Evolutionary conservation across 805 yeast species (phyloP).

Genomic region (Tetrapisispora namnaoensis): DNA sequence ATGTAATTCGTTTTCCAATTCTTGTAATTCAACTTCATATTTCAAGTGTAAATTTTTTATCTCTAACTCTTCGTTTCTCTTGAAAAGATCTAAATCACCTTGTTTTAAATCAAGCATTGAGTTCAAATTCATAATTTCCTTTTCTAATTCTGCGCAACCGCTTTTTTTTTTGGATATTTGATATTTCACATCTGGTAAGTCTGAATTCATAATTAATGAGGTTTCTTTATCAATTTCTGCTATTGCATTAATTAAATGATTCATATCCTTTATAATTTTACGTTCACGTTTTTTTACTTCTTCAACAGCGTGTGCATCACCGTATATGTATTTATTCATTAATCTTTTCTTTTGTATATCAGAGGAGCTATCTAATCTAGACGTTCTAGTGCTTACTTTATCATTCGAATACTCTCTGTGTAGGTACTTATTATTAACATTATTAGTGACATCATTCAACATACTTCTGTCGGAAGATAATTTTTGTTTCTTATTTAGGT

Average conservation of each 20-base stretch:
- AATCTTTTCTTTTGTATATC: slow-evolving; percentile 11
- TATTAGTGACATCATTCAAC: slow-evolving; percentile 15
- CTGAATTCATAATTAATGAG: slow-evolving; percentile 9
- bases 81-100: slow-evolving; percentile 12
- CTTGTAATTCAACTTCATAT: slow-evolving; percentile 17
- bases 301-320: slow-evolving; percentile 26
- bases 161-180: slow-evolving; percentile 16
- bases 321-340: slow-evolving; percentile 20
- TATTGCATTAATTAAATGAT: slow-evolving; percentile 21
- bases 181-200: slow-evolving; percentile 19
- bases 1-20: slow-evolving; percentile 17
- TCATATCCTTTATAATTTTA: slow-evolving; percentile 23
- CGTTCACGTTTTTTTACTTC: slow-evolving; percentile 26
- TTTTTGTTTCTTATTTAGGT: slow-evolving; percentile 7
- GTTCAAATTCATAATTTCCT: slow-evolving; percentile 12
- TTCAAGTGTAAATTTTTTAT: slow-evolving; percentile 15
- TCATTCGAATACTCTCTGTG: neutral
- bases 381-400: neutral
- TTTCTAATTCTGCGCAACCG: slow-evolving; percentile 13
- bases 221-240: slow-evolving; percentile 21
- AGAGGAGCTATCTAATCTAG: neutral
- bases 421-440: slow-evolving; percentile 3
- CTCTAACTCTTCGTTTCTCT: slow-evolving; percentile 14
- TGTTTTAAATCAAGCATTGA: slow-evolving; percentile 12
- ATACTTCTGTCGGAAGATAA: slow-evolving; percentile 6